These are phyloP conservation scores for Henningerozyma blattae DNA, from an alignment of 805 yeast species.

Conservation along the genomic window DNA sequence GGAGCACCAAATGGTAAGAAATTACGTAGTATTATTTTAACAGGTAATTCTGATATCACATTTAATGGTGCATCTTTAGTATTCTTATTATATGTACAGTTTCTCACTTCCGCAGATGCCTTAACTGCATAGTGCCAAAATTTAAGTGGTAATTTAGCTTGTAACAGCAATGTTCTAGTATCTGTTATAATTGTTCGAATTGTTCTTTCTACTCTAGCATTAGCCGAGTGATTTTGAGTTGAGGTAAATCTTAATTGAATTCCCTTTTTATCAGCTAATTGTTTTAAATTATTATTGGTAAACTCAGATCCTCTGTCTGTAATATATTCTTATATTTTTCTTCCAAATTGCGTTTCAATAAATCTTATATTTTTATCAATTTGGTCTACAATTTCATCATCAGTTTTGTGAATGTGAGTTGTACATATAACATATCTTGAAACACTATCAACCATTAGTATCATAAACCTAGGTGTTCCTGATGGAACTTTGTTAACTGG, in stretches of 20 bases:
- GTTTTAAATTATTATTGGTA: background rate
- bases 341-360: slow-evolving; percentile 2
- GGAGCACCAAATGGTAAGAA: too few species aligned
- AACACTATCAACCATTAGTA: slow-evolving; percentile 5
- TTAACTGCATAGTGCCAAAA: slow-evolving; percentile 3
- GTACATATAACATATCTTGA: slow-evolving; percentile 2
- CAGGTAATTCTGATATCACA: too few species aligned
- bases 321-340: slow-evolving; percentile 2
- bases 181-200: slow-evolving; percentile 2
- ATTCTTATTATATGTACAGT: too few species aligned
- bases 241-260: slow-evolving; percentile 1
- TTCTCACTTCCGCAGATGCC: slow-evolving; percentile 3
- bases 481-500: slow-evolving; percentile 1
- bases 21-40: too few species aligned
- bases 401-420: slow-evolving; percentile 1
- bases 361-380: slow-evolving; percentile 1
- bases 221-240: slow-evolving; percentile 4
- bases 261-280: background rate
- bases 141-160: background rate
- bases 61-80: too few species aligned
- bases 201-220: slow-evolving; percentile 5
- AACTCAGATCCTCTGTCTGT: slow-evolving; percentile 6
- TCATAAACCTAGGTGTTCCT: background rate
- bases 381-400: background rate
- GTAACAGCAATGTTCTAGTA: slow-evolving; percentile 1